Evolutionary conservation across 2,329 filamentous ascomycete genomes (phyloP), one percentile per base, ranked within the genome.

Genomic region (Eurotiales sp.): DNA sequence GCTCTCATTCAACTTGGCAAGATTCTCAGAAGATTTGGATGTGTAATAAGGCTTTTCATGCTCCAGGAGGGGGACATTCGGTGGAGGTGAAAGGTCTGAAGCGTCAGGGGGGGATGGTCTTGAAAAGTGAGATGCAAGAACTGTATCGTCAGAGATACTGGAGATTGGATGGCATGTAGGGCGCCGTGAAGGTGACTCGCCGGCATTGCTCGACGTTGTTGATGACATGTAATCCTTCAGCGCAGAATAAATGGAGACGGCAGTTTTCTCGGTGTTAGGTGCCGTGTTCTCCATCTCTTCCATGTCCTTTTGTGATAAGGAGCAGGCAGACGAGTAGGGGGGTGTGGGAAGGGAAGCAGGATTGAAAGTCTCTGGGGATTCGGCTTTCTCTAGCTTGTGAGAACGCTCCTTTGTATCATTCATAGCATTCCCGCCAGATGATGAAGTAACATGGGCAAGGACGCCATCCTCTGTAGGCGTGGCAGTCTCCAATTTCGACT

Each of bases 1-100:
- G 79, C 83, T 82, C 80, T 84, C 80, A 83, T 90, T 96, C 90
- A 96, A 91, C 88, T 86, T 73, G 63, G 61, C 64, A 60, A 72
- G 63, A 51, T 75, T 72, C 61, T 72, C 68, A 65, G 70, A 70
- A 66, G 67, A 71, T 58, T 67, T 63, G 56, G 71, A 72, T 59
- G 68, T 57, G 56, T 61, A 30, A 14, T 46, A 62, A 61, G 61
- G 66, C 56, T 70, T 72, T 62, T 71, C 68, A 63, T 67, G 65
- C 58, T 71, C 70, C 68, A 70, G 76, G 74, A 71, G 79, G 74
- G 73, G 80, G 72, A 70, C 68, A 73, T 61, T 76, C 54, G 60
- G 49, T 70, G 65, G 74, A 72, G 61, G 59, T 53, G 60, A 59
- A 48, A 62, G 64, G 60, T 79, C 78, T 65, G 76, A 74, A 57